A percentile compares a stretch with the other conserved stretches of the same genome.
Evolutionary conservation across 1,284 basidiomycete genomes (phyloP).

Genomic region (Pyrrhoderma noxium): DNA sequence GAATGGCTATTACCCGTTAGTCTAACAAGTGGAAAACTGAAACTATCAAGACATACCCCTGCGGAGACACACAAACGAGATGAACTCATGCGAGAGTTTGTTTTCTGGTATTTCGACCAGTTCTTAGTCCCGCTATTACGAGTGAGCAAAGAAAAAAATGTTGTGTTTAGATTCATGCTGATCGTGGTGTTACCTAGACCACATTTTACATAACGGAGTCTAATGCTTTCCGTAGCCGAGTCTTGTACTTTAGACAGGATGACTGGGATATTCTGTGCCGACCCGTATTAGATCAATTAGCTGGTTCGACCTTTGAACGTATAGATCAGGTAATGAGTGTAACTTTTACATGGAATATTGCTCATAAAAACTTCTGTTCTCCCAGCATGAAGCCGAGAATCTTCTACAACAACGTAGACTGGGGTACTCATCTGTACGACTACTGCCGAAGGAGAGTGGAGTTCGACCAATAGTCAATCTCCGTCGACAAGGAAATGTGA

Average conservation of each 20-base stretch:
- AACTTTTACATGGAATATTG: not conserved
- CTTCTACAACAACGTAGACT: conserved; percentile 62
- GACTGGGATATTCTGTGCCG: conserved; percentile 84
- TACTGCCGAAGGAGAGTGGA: conserved; percentile 91
- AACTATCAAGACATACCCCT: conserved; percentile 35
- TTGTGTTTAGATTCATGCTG: not conserved
- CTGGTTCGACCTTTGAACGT: conserved; percentile 55
- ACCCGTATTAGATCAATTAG: conserved; percentile 73
- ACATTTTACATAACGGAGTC: conserved; percentile 95
- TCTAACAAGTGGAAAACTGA: conserved; percentile 30
- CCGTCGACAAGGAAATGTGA: conserved; percentile 48
- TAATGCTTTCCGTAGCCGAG: conserved; percentile 76
- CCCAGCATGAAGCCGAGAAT: conserved; percentile 55
- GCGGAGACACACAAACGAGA: conserved; percentile 63
- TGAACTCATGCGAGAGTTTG: conserved; percentile 76
- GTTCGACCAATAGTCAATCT: conserved; percentile 95
- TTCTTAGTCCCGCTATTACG: conserved; percentile 77
- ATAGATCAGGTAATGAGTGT: conserved; percentile 43
- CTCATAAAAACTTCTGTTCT: not conserved
- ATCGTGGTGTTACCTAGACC: conserved; percentile 43
- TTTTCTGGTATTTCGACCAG: conserved; percentile 91
- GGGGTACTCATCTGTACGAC: conserved; percentile 80
- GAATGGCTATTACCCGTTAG: conserved; percentile 68
- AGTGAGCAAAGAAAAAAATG: conserved; percentile 33
- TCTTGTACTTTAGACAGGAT: conserved; percentile 91